Evolutionary conservation across 129 eudicot species (phyloP).

Genomic region (Tanacetum coccineum): DNA sequence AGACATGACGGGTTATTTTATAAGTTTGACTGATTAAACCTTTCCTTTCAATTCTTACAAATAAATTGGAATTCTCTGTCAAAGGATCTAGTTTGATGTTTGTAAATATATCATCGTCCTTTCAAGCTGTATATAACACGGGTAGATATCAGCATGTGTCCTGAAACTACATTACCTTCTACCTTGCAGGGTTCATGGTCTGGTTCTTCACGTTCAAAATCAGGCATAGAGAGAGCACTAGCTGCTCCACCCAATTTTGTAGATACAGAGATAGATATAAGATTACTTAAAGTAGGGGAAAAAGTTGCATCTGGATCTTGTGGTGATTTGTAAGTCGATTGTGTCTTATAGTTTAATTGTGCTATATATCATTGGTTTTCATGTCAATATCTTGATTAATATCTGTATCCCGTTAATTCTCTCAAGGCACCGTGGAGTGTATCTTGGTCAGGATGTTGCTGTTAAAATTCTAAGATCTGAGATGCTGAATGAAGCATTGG

Average conservation of each 20-base stretch:
- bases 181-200: slow-evolving; percentile 30
- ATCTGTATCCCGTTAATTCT: no score
- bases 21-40: not conserved
- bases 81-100: not conserved
- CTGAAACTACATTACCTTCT: slow-evolving; percentile 1
- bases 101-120: not conserved
- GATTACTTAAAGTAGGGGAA: no score
- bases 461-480: slow-evolving; percentile 78
- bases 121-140: not conserved
- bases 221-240: slow-evolving; percentile 38
- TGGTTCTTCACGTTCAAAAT: no score
- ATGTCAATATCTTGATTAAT: no score
- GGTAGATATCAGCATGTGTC: slow-evolving; percentile 1
- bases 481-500: slow-evolving; percentile 56
- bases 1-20: not conserved
- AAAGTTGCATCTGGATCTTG: no score
- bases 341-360: no score
- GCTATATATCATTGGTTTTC: no score
- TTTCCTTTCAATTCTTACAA: not conserved
- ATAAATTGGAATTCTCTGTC: not conserved
- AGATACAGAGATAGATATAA: slow-evolving; percentile 76
- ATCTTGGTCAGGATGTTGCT: slow-evolving; percentile 84
- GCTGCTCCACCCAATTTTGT: slow-evolving; percentile 36
- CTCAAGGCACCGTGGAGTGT: slow-evolving; percentile 71
- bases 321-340: no score